Evolutionary conservation across 108 stramenopile species (phyloP), one percentile per base, ranked within the genome.

Genomic region (Licmophora abbreviata): DNA sequence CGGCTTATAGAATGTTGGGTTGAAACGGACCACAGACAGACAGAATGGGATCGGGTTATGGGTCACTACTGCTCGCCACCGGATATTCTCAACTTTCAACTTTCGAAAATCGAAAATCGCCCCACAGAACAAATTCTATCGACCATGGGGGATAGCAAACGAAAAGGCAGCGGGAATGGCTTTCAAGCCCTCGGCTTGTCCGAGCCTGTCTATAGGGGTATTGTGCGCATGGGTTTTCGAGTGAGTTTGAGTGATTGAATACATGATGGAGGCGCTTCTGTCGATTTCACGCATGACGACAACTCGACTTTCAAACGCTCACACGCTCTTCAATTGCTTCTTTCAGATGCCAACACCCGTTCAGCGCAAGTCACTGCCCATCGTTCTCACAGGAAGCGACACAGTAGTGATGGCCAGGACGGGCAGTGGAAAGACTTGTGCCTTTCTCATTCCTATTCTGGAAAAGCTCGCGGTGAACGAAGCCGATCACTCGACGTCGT

Each of bases 381-480:
- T 93, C 2, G 58, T 92, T 5, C 59, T 99, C 15, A 74, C 88
- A 2, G 96, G 96, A 31, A 59, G 62, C 35, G 98, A 99, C 73
- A 74, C 93, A 18, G 89, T 92, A 1, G 90, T 89, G 56, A 99
- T 97, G 96, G 95, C 96, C 28, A 71, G 95, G 12, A 97, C 95
- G 1, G 98, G 98, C 6, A 77, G 78, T 23, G 98, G 98, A 18
- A 99, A 99, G 66, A 99, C 98, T 1, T 81, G 72, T 22, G 94
- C 94, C 2, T 99, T 99, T 72, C 56, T 96, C 2, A 81, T 96
- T 56, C 98, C 98, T 6, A 67, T 96, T 0, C 50, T 99, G 49
- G 92, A 99, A 67, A 82, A 64, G 52, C 51, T 95, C 27, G 25
- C 29, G 26, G 30, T 60, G 36, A 70, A 43, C 20, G 83, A 69